These are phyloP conservation scores for Calonectria hawksworthii DNA, from an alignment of 2,329 filamentous ascomycete genomes.

Conservation along the genomic window DNA sequence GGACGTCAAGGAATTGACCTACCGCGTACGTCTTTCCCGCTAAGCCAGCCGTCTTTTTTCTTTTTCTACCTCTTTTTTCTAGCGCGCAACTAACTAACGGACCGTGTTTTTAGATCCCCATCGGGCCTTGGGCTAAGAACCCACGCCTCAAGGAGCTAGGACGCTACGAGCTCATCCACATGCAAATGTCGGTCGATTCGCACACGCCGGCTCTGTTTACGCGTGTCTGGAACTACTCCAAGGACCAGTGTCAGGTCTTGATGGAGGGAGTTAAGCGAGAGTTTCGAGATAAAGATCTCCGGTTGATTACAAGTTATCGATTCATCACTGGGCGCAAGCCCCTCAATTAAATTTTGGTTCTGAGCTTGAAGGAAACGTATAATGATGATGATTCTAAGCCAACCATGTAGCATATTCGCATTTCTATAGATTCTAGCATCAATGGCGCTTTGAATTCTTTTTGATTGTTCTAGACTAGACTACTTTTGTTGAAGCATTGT, in stretches of 20 bases:
- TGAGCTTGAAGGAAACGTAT: not conserved
- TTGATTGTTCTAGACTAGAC: constrained; percentile 13
- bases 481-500: constrained; percentile 37
- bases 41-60: accelerated
- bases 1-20: constrained; percentile 46
- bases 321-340: constrained; percentile 38
- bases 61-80: no score
- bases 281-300: constrained; percentile 46
- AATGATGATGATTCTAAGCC: not conserved
- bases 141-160: constrained; percentile 53
- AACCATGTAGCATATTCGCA: not conserved
- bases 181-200: constrained; percentile 60
- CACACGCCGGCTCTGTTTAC: constrained; percentile 58
- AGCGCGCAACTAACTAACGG: not conserved
- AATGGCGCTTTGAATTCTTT: not conserved
- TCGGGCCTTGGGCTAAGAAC: constrained; percentile 56
- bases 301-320: constrained; percentile 40
- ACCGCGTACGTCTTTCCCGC: constrained; percentile 24
- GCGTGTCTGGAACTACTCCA: constrained; percentile 53
- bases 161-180: constrained; percentile 53
- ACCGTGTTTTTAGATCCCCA: constrained; percentile 49
- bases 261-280: constrained; percentile 65
- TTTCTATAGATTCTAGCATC: not conserved
- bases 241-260: constrained; percentile 57
- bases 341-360: not conserved